Conservation (phyloP, 495 filamentous ascomycete genomes). For the Daldinia grandis region DNA sequence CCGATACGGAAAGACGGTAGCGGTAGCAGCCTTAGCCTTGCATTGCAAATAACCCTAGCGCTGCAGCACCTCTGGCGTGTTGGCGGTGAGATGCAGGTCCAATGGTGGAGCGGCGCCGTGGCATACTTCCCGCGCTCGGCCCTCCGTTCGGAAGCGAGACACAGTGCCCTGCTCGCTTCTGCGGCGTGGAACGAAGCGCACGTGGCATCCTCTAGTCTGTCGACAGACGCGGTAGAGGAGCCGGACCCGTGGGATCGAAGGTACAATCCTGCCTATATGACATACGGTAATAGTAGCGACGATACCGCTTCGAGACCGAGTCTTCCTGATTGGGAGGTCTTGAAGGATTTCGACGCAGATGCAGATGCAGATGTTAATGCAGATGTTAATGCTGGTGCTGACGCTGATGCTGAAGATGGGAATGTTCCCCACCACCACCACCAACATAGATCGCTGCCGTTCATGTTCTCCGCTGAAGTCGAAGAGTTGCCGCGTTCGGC, state of each 20-base stretch:
- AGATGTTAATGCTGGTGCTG: conserved; percentile 29
- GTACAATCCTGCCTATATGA: conserved; percentile 57
- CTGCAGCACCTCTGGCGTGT: conserved; percentile 93
- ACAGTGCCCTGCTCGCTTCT: conserved; percentile 36
- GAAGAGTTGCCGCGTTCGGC: conserved; percentile 72
- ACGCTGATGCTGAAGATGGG: conserved; percentile 9
- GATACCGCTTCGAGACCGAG: conserved; percentile 21
- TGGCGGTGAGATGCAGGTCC: conserved; percentile 72
- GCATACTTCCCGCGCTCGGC: conserved; percentile 66
- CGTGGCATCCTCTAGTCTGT: neutral
- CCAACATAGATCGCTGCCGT: conserved; percentile 60
- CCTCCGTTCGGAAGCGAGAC: conserved; percentile 19
- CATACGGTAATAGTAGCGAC: conserved; percentile 33
- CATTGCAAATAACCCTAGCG: conserved; percentile 59
- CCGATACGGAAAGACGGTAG: conserved; percentile 23
- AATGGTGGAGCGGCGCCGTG: conserved; percentile 76
- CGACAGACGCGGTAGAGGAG: conserved; percentile 47
- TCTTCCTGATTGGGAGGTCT: conserved; percentile 49
- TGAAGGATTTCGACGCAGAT: conserved; percentile 42
- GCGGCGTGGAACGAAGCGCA: conserved; percentile 52
- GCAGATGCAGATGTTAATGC: conserved; percentile 11
- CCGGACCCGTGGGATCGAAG: conserved; percentile 79
- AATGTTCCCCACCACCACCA: conserved; percentile 5
- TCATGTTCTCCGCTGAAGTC: conserved; percentile 77
- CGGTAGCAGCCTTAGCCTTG: conserved; percentile 35